These are phyloP conservation scores for Aethionema arabicum DNA, from an alignment of 345 rosid genomes.

Conservation along the genomic window DNA sequence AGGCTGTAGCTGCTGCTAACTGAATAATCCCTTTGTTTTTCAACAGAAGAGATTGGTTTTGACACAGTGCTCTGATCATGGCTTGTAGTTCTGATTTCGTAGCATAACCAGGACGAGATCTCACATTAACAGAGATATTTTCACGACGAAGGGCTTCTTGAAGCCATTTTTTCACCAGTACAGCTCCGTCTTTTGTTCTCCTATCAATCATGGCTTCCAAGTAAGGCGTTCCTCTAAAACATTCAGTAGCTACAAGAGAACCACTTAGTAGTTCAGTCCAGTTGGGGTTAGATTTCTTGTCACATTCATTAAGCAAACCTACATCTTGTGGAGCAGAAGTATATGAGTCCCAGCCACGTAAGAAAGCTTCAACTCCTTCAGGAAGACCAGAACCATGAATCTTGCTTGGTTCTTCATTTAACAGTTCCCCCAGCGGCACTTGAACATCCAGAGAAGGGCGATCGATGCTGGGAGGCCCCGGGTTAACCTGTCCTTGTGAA, in stretches of 20 bases:
- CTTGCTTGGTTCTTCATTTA: constrained; percentile 50
- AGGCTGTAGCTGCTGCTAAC: constrained; percentile 69
- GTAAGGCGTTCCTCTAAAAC: constrained; percentile 77
- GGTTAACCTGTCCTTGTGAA: constrained; percentile 56
- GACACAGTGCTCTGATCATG: constrained; percentile 63
- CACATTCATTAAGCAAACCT: constrained; percentile 39
- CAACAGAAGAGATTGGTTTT: constrained; percentile 58
- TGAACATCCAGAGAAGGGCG: constrained; percentile 73
- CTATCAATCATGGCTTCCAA: constrained; percentile 86
- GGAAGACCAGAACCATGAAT: constrained; percentile 45
- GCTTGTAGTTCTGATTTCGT: constrained; percentile 64
- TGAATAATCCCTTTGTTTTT: constrained; percentile 85
- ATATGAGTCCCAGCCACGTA: constrained; percentile 66
- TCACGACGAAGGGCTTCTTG: constrained; percentile 77
- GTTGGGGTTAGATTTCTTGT: constrained; percentile 37
- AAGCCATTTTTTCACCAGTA: constrained; percentile 91
- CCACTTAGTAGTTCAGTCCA: constrained; percentile 54
- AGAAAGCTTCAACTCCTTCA: constrained; percentile 60
- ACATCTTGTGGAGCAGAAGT: constrained; percentile 40
- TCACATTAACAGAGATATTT: constrained; percentile 54
- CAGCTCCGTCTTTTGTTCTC: constrained; percentile 76
- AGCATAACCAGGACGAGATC: constrained; percentile 64
- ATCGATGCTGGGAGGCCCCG: constrained; percentile 43
- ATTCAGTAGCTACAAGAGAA: constrained; percentile 68
- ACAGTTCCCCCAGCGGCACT: constrained; percentile 69